phyloP scores from a whole-genome alignment of 2,329 filamentous ascomycete species.

The Fulvia fulva region DNA sequence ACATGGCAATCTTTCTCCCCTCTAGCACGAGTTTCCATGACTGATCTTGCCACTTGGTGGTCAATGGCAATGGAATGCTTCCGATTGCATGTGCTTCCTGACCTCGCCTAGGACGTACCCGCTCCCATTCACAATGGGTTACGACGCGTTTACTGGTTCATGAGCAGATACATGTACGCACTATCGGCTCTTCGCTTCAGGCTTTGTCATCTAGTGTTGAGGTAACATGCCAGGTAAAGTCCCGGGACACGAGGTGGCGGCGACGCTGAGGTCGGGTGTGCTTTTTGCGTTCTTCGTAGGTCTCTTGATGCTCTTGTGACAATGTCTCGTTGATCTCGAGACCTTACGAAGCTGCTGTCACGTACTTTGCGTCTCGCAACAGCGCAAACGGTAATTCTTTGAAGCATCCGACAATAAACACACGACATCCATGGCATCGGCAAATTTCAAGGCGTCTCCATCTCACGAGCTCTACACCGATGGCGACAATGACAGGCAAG shows the following conservation, averaged over 20 bases:
- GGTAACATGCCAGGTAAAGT: background rate
- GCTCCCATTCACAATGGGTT: no score
- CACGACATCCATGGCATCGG: no score
- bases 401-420: no score
- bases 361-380: no score
- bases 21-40: background rate
- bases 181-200: no score
- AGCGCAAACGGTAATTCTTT: no score
- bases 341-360: background rate
- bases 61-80: background rate
- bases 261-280: background rate
- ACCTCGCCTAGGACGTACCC: background rate
- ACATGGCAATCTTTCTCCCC: background rate
- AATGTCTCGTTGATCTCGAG: background rate
- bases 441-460: no score
- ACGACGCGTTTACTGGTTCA: no score
- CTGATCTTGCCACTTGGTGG: background rate
- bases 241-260: background rate
- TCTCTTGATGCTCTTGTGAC: background rate
- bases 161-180: no score
- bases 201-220: background rate
- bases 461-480: no score
- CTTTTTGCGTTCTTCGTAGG: background rate
- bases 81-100: background rate
- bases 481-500: no score